Evolutionary conservation across 164 flowering plant species (phyloP).

Genomic region (Saururus chinensis): DNA sequence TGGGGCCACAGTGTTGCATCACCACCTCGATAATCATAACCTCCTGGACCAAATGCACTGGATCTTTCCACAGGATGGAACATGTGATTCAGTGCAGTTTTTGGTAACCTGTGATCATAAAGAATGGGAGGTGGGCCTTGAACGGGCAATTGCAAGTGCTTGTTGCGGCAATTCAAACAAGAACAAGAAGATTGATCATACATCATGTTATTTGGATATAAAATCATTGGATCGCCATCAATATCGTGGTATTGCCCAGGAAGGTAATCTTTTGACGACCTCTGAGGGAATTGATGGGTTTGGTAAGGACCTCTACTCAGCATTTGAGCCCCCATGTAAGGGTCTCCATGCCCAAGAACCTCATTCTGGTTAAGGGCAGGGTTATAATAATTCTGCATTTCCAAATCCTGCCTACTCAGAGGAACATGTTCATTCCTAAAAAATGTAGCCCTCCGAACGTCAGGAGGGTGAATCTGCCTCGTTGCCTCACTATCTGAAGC

Average conservation of each 20-base stretch:
- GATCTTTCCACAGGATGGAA: slow-evolving; percentile 21
- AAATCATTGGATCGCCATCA: slow-evolving; percentile 13
- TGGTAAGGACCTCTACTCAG: slow-evolving; percentile 19
- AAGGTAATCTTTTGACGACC: slow-evolving; percentile 14
- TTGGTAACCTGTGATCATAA: slow-evolving; percentile 20
- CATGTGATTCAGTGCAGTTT: slow-evolving; percentile 21
- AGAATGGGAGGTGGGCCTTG: slow-evolving; percentile 25
- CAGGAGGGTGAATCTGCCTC: slow-evolving; percentile 21
- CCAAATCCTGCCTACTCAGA: slow-evolving; percentile 21
- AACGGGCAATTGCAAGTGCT: slow-evolving; percentile 26
- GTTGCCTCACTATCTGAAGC: slow-evolving; percentile 5
- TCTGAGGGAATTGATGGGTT: slow-evolving; percentile 14
- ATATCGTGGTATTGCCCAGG: slow-evolving; percentile 27
- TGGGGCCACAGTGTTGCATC: slow-evolving; percentile 20
- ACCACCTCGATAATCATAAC: slow-evolving; percentile 17
- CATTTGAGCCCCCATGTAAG: slow-evolving; percentile 27
- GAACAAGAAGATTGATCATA: slow-evolving; percentile 53
- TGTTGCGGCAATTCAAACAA: slow-evolving; percentile 45
- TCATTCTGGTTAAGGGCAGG: slow-evolving; percentile 24
- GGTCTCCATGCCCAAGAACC: slow-evolving; percentile 34
- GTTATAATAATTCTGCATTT: slow-evolving; percentile 30
- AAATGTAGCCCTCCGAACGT: slow-evolving; percentile 24
- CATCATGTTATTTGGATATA: slow-evolving; percentile 25
- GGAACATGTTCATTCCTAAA: slow-evolving; percentile 22
- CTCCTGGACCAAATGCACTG: slow-evolving; percentile 20